phyloP scores from a whole-genome alignment of 805 yeast species.

The Torulaspora franciscae region DNA sequence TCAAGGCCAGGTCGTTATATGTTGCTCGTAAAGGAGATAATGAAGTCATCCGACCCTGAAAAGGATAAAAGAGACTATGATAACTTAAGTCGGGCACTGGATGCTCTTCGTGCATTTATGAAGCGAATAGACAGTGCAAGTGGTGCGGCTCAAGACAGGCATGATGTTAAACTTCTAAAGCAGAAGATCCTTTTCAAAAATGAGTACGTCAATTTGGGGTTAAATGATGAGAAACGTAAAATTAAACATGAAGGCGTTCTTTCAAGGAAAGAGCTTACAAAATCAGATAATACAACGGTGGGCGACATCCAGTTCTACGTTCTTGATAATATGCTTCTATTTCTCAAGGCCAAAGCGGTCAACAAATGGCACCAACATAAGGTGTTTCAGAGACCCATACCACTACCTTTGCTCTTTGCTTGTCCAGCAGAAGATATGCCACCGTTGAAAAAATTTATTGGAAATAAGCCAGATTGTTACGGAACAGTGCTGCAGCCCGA shows the following conservation, averaged over 20 bases:
- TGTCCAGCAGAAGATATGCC: constrained; percentile 79
- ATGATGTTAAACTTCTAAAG: constrained; percentile 79
- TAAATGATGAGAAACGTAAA: constrained; percentile 74
- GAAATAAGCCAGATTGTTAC: constrained; percentile 31
- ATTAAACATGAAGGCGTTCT: constrained; percentile 44
- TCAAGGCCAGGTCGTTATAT: constrained; percentile 96
- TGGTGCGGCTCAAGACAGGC: constrained; percentile 91
- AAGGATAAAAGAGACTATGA: constrained; percentile 44
- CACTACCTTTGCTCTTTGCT: constrained; percentile 66
- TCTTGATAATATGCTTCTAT: constrained; percentile 80
- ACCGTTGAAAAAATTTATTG: constrained; percentile 44
- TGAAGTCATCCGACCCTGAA: constrained; percentile 83
- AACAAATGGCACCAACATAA: constrained; percentile 88
- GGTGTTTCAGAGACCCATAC: constrained; percentile 86
- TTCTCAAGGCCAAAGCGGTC: constrained; percentile 79
- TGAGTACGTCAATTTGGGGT: constrained; percentile 79
- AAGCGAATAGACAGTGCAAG: constrained; percentile 72
- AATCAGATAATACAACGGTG: constrained; percentile 25
- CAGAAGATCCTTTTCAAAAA: constrained; percentile 79
- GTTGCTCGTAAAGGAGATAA: constrained; percentile 70
- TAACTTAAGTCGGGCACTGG: constrained; percentile 64
- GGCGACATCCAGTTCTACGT: constrained; percentile 82
- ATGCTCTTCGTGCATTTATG: constrained; percentile 67
- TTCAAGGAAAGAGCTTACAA: constrained; percentile 33
- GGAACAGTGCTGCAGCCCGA: constrained; percentile 31